Evolutionary conservation across 1,139 yeast genomes (phyloP).

Genomic region (Pneumocystis wakefieldiae): DNA sequence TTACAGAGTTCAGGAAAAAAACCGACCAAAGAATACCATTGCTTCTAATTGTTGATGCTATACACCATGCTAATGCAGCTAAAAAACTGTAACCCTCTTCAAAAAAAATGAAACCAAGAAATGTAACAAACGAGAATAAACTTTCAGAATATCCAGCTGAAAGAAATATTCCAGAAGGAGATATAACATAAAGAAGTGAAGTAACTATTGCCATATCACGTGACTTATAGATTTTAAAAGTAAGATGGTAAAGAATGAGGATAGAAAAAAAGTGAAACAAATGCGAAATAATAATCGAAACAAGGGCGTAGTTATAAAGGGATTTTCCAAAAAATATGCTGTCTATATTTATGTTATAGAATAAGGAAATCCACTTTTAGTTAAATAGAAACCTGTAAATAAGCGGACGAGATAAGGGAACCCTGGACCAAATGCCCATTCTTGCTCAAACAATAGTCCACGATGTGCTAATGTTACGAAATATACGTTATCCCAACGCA

Average conservation of each 20-base stretch:
- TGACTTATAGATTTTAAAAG: conserved; percentile 31
- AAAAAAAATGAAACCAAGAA: conserved; percentile 43
- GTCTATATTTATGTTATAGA: neutral
- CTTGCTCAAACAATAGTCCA: conserved; percentile 56
- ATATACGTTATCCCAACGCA: conserved; percentile 69
- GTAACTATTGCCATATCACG: conserved; percentile 26
- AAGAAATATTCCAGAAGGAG: conserved; percentile 73
- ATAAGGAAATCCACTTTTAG: neutral
- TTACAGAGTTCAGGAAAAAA: conserved; percentile 42
- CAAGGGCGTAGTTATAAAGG: neutral
- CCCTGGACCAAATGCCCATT: conserved; percentile 71
- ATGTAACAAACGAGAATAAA: conserved; percentile 47
- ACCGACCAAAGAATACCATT: conserved; percentile 64
- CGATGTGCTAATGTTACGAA: conserved; percentile 43
- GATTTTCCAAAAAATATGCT: neutral
- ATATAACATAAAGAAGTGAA: conserved; percentile 39
- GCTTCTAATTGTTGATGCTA: conserved; percentile 52
- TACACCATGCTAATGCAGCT: conserved; percentile 46
- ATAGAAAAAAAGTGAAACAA: conserved; percentile 37
- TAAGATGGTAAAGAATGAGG: conserved; percentile 32
- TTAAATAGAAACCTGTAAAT: conserved; percentile 2
- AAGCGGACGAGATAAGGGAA: conserved; percentile 32
- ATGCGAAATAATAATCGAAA: conserved; percentile 31
- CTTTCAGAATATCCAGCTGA: conserved; percentile 69
- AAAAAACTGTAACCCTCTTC: conserved; percentile 27